These are phyloP conservation scores for Lathyrus aphaca DNA, from an alignment of 306 rosid species.

Conservation along the genomic window DNA sequence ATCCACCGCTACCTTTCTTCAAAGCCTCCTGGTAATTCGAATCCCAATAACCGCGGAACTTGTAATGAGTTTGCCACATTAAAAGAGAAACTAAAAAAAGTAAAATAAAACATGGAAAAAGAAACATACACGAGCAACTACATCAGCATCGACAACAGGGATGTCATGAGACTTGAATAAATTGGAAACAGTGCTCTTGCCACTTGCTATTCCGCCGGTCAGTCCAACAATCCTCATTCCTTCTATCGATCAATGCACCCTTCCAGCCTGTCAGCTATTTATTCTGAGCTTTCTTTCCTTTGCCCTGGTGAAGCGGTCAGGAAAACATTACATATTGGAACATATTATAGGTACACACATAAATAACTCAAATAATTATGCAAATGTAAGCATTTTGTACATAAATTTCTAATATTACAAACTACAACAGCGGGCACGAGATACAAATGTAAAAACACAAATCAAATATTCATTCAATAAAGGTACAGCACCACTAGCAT, in stretches of 20 bases:
- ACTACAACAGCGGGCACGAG: neutral
- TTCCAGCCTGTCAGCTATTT: neutral
- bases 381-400: neutral
- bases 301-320: neutral
- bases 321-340: neutral
- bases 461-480: neutral
- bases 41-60: neutral
- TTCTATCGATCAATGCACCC: constrained; percentile 1
- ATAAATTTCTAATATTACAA: neutral
- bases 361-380: neutral
- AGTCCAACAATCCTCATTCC: constrained; percentile 80
- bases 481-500: neutral
- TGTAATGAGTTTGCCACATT: neutral
- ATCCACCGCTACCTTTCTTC: constrained; percentile 74
- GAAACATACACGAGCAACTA: constrained; percentile 70
- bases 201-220: constrained; percentile 81
- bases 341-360: neutral
- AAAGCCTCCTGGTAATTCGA: constrained; percentile 60
- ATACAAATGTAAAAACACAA: neutral
- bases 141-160: constrained; percentile 78
- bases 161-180: constrained; percentile 70
- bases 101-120: neutral
- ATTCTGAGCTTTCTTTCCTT: neutral
- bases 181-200: constrained; percentile 85
- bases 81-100: neutral